These are phyloP conservation scores for Cryphonectria carpinicola DNA, from an alignment of 2,329 filamentous ascomycete genomes.

Conservation along the genomic window DNA sequence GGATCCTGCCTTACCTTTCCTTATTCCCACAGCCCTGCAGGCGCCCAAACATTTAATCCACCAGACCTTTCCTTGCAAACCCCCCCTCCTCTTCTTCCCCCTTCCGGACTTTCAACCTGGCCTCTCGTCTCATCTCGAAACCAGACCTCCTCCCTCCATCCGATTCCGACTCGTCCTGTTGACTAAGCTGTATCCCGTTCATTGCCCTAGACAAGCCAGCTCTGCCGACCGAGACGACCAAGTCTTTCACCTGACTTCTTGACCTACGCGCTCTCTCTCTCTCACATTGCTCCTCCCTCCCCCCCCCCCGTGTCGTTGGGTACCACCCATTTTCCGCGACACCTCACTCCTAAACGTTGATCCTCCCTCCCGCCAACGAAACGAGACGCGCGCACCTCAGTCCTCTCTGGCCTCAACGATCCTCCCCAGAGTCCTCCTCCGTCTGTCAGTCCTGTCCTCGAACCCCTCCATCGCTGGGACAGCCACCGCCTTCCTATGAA, in stretches of 20 bases:
- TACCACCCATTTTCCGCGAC: background rate
- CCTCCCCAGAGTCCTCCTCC: background rate
- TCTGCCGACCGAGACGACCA: background rate
- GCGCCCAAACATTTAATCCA: background rate
- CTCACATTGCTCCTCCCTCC: background rate
- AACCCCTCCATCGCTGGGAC: background rate
- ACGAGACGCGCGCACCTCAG: background rate
- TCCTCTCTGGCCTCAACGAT: background rate
- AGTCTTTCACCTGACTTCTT: background rate
- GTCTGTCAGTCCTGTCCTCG: background rate
- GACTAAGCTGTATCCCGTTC: slow-evolving; percentile 5
- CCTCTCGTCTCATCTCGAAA: background rate
- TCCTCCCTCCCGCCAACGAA: background rate
- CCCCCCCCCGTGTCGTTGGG: background rate
- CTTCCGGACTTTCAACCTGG: background rate
- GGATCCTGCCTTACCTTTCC: background rate
- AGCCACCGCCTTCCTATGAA: slow-evolving; percentile 22
- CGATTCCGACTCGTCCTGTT: background rate
- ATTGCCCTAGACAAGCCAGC: slow-evolving; percentile 2
- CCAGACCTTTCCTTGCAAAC: background rate
- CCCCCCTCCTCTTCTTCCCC: too few species aligned
- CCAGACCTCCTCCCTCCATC: background rate
- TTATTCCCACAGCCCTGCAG: background rate
- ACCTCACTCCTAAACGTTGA: background rate
- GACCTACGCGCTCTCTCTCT: background rate